phyloP scores from a whole-genome alignment of 2,329 filamentous ascomycete genomes.

The Ampelomyces quisqualis region DNA sequence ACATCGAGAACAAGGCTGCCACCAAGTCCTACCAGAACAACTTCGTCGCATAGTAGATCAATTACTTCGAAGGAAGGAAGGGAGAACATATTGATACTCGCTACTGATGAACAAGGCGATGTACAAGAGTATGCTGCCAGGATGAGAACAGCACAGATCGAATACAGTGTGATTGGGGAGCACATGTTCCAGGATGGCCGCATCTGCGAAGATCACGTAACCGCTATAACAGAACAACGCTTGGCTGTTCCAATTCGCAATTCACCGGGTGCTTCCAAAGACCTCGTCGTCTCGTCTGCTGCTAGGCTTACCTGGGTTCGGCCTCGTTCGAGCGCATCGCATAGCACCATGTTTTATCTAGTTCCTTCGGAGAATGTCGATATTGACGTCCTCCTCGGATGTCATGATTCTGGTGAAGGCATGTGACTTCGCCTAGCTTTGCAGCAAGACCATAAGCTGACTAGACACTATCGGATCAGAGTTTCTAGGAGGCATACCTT shows the following conservation, averaged over 20 bases:
- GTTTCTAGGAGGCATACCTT: too few relatives aligned
- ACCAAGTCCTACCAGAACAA: background rate
- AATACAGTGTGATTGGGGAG: conserved; percentile 5
- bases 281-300: background rate
- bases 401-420: conserved; percentile 3
- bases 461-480: too few relatives aligned
- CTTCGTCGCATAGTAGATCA: background rate
- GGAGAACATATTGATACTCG: background rate
- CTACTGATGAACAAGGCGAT: background rate
- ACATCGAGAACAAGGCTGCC: background rate
- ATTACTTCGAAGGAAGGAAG: background rate
- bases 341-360: conserved; percentile 5
- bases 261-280: background rate
- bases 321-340: background rate
- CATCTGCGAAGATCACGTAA: background rate
- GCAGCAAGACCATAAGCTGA: background rate
- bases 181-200: conserved; percentile 1
- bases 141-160: conserved; percentile 2
- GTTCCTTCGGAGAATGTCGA: conserved; percentile 1
- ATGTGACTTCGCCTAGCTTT: background rate
- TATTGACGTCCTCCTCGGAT: conserved; percentile 5
- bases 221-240: background rate
- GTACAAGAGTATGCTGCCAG: background rate
- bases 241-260: background rate
- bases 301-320: background rate